Percentiles rank a stretch among this genome's conserved stretches.
phyloP scores from a whole-genome alignment of 169 alveolate species.

The Sarcocystis neurona region DNA sequence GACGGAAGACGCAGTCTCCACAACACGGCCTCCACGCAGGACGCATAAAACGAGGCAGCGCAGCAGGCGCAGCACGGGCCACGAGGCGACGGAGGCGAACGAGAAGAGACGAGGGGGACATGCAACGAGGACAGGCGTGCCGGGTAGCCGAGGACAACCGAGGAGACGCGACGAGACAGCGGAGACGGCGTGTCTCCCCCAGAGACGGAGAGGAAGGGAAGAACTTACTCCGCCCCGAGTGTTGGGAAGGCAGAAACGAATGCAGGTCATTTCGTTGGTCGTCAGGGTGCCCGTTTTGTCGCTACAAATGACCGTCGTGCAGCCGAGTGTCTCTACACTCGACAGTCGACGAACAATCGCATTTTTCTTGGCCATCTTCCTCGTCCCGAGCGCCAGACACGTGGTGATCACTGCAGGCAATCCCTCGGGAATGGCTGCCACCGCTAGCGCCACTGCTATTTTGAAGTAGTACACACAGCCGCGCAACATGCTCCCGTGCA shows the following conservation, averaged over 20 bases:
- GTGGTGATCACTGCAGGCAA: slow-evolving; percentile 99
- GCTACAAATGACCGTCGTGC: slow-evolving; percentile 97
- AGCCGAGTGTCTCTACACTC: slow-evolving; percentile 98
- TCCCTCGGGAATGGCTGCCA: slow-evolving; percentile 99
- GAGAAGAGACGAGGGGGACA: too few species aligned
- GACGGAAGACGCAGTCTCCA: too few species aligned
- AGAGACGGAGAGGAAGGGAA: neutral
- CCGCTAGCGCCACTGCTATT: slow-evolving; percentile 98
- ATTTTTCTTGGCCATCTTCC: slow-evolving; percentile 93
- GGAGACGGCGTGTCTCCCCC: too few species aligned
- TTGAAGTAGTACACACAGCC: slow-evolving; percentile 97
- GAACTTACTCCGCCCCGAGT: neutral
- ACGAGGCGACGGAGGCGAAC: too few species aligned
- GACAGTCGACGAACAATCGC: slow-evolving; percentile 94
- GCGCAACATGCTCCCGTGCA: slow-evolving; percentile 92
- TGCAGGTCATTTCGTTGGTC: slow-evolving; percentile 94
- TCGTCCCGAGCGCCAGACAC: slow-evolving; percentile 96
- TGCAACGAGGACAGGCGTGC: too few species aligned
- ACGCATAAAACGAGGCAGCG: too few species aligned
- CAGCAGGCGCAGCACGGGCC: too few species aligned
- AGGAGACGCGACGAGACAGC: too few species aligned
- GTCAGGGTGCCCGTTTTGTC: slow-evolving; percentile 99
- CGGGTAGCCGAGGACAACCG: too few species aligned
- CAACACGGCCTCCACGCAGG: too few species aligned
- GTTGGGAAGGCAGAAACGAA: slow-evolving; percentile 67